Conservation (phyloP, 1,139 yeast species). For the Taphrina betulina region DNA sequence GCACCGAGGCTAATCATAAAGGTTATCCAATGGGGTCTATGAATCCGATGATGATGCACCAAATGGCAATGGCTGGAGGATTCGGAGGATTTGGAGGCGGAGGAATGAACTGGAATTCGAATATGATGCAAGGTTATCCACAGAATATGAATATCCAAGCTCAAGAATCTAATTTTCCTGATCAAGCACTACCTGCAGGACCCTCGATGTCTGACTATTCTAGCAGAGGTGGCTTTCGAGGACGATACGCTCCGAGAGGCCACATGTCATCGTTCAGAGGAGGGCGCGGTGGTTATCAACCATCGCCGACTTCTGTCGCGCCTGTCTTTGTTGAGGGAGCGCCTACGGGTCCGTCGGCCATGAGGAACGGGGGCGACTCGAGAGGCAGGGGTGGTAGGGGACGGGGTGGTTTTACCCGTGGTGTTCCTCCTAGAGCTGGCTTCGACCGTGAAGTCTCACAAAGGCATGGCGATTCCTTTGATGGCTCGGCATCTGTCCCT, state of each 20-base stretch:
- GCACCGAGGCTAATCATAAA: too few species aligned
- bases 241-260: conserved; percentile 9
- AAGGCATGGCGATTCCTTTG: too few species aligned
- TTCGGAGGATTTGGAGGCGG: conserved; percentile 2
- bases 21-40: conserved; percentile 6
- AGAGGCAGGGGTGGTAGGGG: neutral
- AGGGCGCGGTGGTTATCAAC: conserved; percentile 5
- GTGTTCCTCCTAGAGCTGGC: neutral
- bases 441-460: neutral
- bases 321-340: conserved; percentile 25
- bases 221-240: conserved; percentile 13
- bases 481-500: neutral
- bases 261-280: conserved; percentile 2
- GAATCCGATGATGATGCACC: conserved; percentile 12
- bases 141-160: conserved; percentile 19
- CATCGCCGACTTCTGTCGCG: neutral
- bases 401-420: neutral
- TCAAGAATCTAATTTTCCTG: conserved; percentile 6
- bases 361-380: conserved; percentile 8
- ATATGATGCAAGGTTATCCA: conserved; percentile 3
- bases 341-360: conserved; percentile 21
- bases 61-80: neutral
- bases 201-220: neutral
- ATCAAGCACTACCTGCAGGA: neutral
- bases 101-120: conserved; percentile 9